A percentile compares a stretch with the other conserved stretches of the same genome.
These are phyloP conservation scores for Boletus barrowsii DNA, from an alignment of 768 basidiomycete species.

Conservation along the genomic window DNA sequence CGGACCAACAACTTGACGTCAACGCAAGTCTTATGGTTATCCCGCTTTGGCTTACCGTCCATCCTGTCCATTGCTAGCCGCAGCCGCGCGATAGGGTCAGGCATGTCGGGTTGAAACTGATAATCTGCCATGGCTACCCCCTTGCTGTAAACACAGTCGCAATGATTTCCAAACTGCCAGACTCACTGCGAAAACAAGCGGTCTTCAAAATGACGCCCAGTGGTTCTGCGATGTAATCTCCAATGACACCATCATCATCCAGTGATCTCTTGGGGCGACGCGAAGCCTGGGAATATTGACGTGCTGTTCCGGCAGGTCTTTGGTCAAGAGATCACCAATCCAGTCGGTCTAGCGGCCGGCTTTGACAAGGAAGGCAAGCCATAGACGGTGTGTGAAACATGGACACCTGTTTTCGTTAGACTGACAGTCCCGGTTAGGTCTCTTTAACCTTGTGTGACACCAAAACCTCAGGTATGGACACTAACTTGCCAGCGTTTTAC, in stretches of 20 bases:
- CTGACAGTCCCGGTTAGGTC: slow-evolving; percentile 44
- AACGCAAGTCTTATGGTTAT: background rate
- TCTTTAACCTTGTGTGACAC: slow-evolving; percentile 91
- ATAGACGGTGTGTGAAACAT: slow-evolving; percentile 66
- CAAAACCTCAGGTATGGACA: slow-evolving; percentile 78
- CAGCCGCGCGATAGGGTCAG: slow-evolving; percentile 68
- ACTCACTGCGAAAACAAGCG: slow-evolving; percentile 85
- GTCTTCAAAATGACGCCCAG: slow-evolving; percentile 79
- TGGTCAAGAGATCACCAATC: slow-evolving; percentile 73
- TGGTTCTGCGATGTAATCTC: slow-evolving; percentile 73
- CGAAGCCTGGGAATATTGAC: background rate
- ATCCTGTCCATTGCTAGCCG: slow-evolving; percentile 72
- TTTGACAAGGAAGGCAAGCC: slow-evolving; percentile 96
- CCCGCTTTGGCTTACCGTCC: slow-evolving; percentile 59
- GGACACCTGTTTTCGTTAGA: background rate
- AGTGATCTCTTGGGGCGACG: slow-evolving; percentile 3
- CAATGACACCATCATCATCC: slow-evolving; percentile 34
- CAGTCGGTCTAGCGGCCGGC: slow-evolving; percentile 91
- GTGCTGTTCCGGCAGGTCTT: slow-evolving; percentile 56
- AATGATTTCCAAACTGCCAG: background rate
- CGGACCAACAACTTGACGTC: slow-evolving; percentile 3
- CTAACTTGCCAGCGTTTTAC: background rate
- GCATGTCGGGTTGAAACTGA: slow-evolving; percentile 75
- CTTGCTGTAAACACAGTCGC: background rate
- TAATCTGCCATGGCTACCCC: slow-evolving; percentile 86